A percentile compares a stretch with the other conserved stretches of the same genome.
phyloP scores from a whole-genome alignment of 257 asterid genomes.

The Oldenlandia corymbosa region DNA sequence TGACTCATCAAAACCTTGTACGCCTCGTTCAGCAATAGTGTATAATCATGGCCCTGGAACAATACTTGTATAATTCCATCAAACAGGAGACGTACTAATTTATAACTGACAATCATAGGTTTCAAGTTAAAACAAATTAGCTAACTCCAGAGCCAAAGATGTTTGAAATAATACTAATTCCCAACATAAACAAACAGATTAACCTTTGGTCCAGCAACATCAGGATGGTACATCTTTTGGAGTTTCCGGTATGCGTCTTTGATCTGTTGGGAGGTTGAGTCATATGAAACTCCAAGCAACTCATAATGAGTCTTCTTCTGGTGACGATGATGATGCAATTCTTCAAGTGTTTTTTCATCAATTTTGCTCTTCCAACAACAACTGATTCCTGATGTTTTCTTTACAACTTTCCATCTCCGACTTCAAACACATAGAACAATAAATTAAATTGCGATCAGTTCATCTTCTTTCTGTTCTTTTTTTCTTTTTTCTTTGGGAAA shows the following conservation, averaged over 20 bases:
- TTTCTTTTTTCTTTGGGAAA: too few species aligned
- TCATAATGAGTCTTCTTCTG: conserved; percentile 39
- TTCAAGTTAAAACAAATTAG: too few species aligned
- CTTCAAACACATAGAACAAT: too few species aligned
- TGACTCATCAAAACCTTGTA: conserved; percentile 38
- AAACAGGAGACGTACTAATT: too few species aligned
- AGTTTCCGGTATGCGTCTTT: conserved; percentile 48
- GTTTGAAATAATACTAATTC: too few species aligned
- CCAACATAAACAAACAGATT: too few species aligned
- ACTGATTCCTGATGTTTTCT: conserved; percentile 15
- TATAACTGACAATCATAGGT: too few species aligned
- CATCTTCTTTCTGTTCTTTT: too few species aligned
- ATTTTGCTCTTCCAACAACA: conserved; percentile 20
- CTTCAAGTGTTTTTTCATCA: conserved; percentile 4
- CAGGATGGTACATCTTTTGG: conserved; percentile 59
- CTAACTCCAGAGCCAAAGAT: neutral
- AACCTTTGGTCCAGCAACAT: conserved; percentile 58
- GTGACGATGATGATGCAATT: too few species aligned
- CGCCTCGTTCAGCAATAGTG: conserved; percentile 49
- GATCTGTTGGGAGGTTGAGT: conserved; percentile 43
- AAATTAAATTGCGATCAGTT: too few species aligned
- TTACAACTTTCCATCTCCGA: conserved; percentile 9
- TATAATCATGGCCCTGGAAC: conserved; percentile 51
- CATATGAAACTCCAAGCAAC: conserved; percentile 43
- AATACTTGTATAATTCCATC: neutral